Conservation (phyloP, 2,329 filamentous ascomycete species). For the Fusarium sp. region DNA sequence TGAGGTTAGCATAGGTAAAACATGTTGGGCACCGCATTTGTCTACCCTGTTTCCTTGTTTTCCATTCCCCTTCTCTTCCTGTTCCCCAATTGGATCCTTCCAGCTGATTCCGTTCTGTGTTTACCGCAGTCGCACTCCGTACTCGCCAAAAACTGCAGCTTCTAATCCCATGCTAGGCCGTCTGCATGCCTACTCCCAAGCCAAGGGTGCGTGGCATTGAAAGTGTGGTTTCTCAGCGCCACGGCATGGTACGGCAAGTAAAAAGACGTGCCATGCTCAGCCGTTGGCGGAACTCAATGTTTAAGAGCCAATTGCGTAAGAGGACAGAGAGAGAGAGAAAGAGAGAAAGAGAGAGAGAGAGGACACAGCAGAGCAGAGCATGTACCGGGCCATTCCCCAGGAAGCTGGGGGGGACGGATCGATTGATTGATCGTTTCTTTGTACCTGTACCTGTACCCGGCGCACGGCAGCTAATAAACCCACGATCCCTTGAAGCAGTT, state of each 20-base stretch:
- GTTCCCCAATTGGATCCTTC: slow-evolving; percentile 4
- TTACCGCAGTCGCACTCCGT: neutral
- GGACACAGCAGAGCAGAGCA: neutral
- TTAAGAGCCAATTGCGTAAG: slow-evolving; percentile 5
- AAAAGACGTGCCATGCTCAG: slow-evolving; percentile 20
- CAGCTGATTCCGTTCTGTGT: slow-evolving; percentile 12
- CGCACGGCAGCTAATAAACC: slow-evolving; percentile 1
- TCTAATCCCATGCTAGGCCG: slow-evolving; percentile 21
- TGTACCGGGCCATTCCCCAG: neutral
- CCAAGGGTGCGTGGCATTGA: slow-evolving; percentile 29
- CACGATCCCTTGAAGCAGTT: slow-evolving; percentile 19
- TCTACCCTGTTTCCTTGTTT: slow-evolving; percentile 38
- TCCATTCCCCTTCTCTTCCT: slow-evolving; percentile 20
- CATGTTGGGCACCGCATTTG: slow-evolving; percentile 22
- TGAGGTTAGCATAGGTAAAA: slow-evolving; percentile 15
- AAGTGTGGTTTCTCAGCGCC: slow-evolving; percentile 10
- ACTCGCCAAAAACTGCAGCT: slow-evolving; percentile 15
- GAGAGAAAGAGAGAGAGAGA: neutral
- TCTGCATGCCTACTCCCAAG: slow-evolving; percentile 18
- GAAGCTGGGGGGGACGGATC: neutral
- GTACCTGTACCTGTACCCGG: slow-evolving; percentile 14
- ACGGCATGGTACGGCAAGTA: slow-evolving; percentile 25
- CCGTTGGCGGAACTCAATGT: slow-evolving; percentile 31
- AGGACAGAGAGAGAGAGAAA: neutral
- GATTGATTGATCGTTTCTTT: slow-evolving; percentile 13